Evolutionary conservation across 78 protist species (phyloP).

Genomic region (Goniomonas avonlea): DNA sequence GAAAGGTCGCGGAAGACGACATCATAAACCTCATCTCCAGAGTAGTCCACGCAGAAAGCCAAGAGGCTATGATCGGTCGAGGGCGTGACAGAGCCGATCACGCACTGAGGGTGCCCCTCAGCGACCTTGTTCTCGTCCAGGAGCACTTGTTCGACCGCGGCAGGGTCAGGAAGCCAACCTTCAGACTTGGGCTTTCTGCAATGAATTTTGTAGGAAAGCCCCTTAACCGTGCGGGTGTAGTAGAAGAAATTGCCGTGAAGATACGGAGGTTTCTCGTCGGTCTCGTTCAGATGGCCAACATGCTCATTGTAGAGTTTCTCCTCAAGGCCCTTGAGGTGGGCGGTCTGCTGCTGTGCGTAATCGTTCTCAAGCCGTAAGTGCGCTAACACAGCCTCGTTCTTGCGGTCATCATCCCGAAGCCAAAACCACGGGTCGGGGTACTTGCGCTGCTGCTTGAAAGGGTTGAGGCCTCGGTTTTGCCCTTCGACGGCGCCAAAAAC

Average conservation of each 20-base stretch:
- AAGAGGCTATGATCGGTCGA: neutral
- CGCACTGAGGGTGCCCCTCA: conserved; percentile 6
- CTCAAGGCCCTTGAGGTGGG: neutral
- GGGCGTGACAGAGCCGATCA: neutral
- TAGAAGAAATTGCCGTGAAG: neutral
- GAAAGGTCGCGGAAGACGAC: neutral
- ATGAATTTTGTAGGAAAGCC: neutral
- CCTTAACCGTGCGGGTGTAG: conserved; percentile 7
- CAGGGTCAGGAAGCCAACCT: neutral
- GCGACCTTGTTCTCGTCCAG: neutral
- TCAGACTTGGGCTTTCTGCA: neutral
- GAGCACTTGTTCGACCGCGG: neutral
- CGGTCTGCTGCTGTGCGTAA: neutral
- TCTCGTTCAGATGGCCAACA: neutral
- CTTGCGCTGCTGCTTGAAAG: neutral
- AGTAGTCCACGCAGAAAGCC: conserved; percentile 1
- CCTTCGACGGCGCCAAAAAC: neutral
- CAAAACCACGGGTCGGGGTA: neutral
- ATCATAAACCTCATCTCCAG: neutral
- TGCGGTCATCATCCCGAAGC: conserved; percentile 18
- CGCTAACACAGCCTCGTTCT: neutral
- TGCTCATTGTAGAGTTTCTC: neutral
- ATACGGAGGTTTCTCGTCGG: conserved; percentile 2
- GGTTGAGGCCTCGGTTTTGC: neutral
- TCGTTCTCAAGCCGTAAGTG: conserved; percentile 12